phyloP scores from a whole-genome alignment of 176 grass and related monocot genomes.

The Oropetium thomaeum region DNA sequence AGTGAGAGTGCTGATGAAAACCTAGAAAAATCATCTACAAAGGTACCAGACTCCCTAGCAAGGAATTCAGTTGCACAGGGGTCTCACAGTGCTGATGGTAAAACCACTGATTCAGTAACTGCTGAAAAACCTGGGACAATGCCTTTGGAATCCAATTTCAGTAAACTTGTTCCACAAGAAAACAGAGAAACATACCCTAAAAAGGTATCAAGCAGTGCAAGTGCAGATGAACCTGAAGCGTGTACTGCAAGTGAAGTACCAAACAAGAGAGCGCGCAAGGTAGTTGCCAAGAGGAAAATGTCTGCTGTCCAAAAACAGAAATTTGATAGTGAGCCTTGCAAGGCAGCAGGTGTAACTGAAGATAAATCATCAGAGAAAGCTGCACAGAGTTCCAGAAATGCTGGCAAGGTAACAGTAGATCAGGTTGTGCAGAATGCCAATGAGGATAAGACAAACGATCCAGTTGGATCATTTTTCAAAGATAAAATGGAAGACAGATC shows the following conservation, averaged over 20 bases:
- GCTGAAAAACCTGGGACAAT: neutral
- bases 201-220: slow-evolving; percentile 36
- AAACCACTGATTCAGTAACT: slow-evolving; percentile 6
- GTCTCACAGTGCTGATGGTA: slow-evolving; percentile 4
- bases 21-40: slow-evolving; percentile 10
- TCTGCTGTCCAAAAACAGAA: slow-evolving; percentile 34
- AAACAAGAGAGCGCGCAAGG: slow-evolving; percentile 47
- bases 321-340: slow-evolving; percentile 24
- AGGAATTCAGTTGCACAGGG: slow-evolving; percentile 18
- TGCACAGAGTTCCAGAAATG: slow-evolving; percentile 31
- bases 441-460: neutral
- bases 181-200: slow-evolving; percentile 5
- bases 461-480: slow-evolving; percentile 26
- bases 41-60: neutral
- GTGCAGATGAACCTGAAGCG: slow-evolving; percentile 24
- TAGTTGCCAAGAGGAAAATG: slow-evolving; percentile 66
- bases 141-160: slow-evolving; percentile 8
- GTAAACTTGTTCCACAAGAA: slow-evolving; percentile 19
- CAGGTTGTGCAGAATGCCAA: slow-evolving; percentile 7
- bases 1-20: slow-evolving; percentile 9
- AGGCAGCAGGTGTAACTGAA: slow-evolving; percentile 22
- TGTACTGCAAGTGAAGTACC: slow-evolving; percentile 27
- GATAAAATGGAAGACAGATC: slow-evolving; percentile 16
- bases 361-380: slow-evolving; percentile 17
- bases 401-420: slow-evolving; percentile 11